These are phyloP conservation scores for Metschnikowia anglica DNA, from an alignment of 805 yeast species.

Conservation along the genomic window DNA sequence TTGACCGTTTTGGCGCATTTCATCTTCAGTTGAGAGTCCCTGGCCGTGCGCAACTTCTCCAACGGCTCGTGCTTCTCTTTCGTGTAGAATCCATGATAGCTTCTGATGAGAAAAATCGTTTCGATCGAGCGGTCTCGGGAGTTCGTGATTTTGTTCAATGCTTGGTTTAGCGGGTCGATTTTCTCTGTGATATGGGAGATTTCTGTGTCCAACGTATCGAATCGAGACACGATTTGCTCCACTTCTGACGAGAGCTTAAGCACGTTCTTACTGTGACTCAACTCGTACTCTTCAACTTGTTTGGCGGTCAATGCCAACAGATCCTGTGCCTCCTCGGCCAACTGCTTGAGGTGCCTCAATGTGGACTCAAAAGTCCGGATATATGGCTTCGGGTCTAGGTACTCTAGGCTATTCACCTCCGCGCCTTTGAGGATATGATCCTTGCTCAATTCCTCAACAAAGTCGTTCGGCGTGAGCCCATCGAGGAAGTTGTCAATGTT, in stretches of 20 bases:
- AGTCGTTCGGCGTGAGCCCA: constrained; percentile 72
- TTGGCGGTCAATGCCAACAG: constrained; percentile 52
- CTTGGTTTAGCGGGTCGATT: constrained; percentile 69
- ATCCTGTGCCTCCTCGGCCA: constrained; percentile 55
- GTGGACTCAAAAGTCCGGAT: constrained; percentile 91
- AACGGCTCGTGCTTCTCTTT: constrained; percentile 55
- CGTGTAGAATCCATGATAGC: constrained; percentile 75
- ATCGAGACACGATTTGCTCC: constrained; percentile 45
- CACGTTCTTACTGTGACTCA: constrained; percentile 67
- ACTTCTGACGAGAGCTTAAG: constrained; percentile 52
- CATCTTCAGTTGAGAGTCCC: constrained; percentile 48
- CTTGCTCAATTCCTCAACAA: constrained; percentile 74
- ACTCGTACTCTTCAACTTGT: constrained; percentile 60
- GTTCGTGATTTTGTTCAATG: constrained; percentile 63
- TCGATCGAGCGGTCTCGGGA: constrained; percentile 72
- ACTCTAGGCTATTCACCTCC: constrained; percentile 51
- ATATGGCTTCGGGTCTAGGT: constrained; percentile 89
- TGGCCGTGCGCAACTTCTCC: constrained; percentile 53
- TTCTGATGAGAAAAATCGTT: constrained; percentile 69
- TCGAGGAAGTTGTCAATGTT: constrained; percentile 62
- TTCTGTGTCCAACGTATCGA: constrained; percentile 49
- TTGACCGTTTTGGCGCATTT: constrained; percentile 70
- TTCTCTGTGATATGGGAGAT: constrained; percentile 57
- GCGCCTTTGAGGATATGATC: constrained; percentile 56
- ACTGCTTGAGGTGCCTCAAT: constrained; percentile 61